Evolutionary conservation across 148 eudicot species (phyloP).

Genomic region (Rhododendron griersonianum): DNA sequence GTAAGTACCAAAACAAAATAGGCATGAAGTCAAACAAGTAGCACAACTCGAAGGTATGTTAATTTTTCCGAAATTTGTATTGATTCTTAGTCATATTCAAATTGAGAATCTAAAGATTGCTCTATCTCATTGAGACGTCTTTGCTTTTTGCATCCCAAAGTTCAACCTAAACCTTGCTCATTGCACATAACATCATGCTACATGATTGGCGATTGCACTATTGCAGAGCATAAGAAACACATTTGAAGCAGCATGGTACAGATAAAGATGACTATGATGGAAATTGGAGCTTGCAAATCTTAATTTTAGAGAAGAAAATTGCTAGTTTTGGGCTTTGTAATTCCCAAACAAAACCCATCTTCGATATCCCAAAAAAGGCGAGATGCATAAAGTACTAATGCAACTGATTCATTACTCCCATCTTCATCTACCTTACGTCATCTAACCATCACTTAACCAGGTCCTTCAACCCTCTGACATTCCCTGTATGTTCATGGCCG

Average conservation of each 20-base stretch:
- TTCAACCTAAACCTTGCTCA: background rate
- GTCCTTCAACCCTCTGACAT: background rate
- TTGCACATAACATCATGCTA: background rate
- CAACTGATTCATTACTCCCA: background rate
- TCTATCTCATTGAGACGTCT: background rate
- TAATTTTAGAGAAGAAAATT: background rate
- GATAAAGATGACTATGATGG: background rate
- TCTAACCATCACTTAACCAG: background rate
- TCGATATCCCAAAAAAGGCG: background rate
- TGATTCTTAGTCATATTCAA: background rate
- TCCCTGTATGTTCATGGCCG: background rate
- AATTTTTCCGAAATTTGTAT: background rate
- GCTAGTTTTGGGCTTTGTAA: background rate
- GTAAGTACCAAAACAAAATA: background rate
- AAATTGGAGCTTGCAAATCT: background rate
- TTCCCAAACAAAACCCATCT: background rate
- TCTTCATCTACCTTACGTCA: background rate
- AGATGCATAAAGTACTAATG: background rate
- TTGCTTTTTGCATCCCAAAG: background rate
- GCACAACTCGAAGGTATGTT: background rate
- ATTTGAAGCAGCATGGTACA: background rate
- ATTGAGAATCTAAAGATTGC: background rate
- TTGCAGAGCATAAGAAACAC: background rate
- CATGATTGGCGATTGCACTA: background rate
- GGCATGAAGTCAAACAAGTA: background rate